Evolutionary conservation across 345 rosid species (phyloP).

Genomic region (Rhizophora apiculata): DNA sequence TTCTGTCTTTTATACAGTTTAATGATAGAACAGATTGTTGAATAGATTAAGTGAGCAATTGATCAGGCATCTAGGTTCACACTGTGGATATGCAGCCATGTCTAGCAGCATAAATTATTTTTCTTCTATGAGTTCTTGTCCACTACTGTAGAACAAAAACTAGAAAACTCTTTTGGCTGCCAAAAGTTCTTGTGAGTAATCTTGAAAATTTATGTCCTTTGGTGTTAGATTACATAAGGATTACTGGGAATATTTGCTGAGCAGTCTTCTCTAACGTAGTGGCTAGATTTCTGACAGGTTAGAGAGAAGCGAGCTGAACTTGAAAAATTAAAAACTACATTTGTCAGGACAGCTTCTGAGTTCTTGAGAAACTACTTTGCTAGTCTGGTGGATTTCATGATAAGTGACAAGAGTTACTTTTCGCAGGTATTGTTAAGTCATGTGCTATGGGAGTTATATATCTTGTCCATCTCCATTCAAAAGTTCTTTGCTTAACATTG

Average conservation of each 20-base stretch:
- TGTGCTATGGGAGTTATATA: neutral
- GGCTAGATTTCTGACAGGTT: slow-evolving; percentile 44
- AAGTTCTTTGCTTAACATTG: slow-evolving; percentile 4
- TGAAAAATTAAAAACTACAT: slow-evolving; percentile 68
- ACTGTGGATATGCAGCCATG: neutral
- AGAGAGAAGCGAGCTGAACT: slow-evolving; percentile 87
- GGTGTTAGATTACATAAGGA: neutral
- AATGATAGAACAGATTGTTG: slow-evolving; percentile 2
- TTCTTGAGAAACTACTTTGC: slow-evolving; percentile 94
- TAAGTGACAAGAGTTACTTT: slow-evolving; percentile 95
- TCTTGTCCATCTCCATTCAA: neutral
- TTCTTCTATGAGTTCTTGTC: no score
- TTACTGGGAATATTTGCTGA: neutral
- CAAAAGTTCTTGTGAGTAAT: neutral
- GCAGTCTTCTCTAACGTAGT: slow-evolving; percentile 4
- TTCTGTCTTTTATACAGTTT: slow-evolving; percentile 6
- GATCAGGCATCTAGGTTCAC: neutral
- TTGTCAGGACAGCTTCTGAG: slow-evolving; percentile 91
- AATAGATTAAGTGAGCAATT: neutral
- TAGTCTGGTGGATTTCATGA: slow-evolving; percentile 98
- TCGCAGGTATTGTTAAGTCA: slow-evolving; percentile 65
- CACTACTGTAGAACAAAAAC: neutral
- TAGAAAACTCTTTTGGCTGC: neutral
- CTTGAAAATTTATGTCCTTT: neutral
- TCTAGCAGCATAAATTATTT: neutral